Evolutionary conservation across 192 early-diverging fungal genomes (phyloP).

Genomic region (Lobulomyces angularis): DNA sequence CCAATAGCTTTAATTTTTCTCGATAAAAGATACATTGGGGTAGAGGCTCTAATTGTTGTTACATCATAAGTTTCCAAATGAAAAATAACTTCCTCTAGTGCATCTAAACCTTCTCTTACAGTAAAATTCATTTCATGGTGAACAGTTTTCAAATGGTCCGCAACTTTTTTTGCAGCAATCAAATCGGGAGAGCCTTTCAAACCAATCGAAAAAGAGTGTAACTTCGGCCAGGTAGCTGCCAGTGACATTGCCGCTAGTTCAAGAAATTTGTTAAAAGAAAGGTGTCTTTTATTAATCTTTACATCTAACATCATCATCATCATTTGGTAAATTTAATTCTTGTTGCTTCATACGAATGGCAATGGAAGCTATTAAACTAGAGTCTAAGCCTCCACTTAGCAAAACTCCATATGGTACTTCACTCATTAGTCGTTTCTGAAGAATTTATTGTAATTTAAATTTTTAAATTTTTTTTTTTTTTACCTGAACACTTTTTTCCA

Average conservation of each 20-base stretch:
- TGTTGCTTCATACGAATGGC: conserved; percentile 49
- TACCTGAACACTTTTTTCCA: conserved; percentile 65
- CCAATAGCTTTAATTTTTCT: conserved; percentile 97
- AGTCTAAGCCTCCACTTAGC: conserved; percentile 89
- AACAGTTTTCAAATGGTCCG: conserved; percentile 76
- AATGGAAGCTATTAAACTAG: conserved; percentile 87
- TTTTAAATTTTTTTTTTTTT: conserved; percentile 61
- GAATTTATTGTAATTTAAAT: conserved; percentile 66
- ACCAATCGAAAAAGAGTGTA: conserved; percentile 97
- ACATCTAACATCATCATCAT: conserved; percentile 44
- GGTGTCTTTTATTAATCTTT: conserved; percentile 30
- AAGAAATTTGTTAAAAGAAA: conserved; percentile 6
- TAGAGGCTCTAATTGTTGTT: conserved; percentile 92
- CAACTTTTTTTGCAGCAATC: conserved; percentile 75
- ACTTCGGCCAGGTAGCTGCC: conserved; percentile 59
- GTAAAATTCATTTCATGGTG: conserved; percentile 98
- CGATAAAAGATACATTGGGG: conserved; percentile 97
- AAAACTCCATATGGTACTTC: conserved; percentile 98
- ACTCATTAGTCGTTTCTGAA: conserved; percentile 93
- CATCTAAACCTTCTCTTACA: conserved; percentile 89
- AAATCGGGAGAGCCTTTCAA: conserved; percentile 88
- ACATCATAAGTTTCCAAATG: conserved; percentile 99
- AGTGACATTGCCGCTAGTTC: conserved; percentile 40
- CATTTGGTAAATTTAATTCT: conserved; percentile 22
- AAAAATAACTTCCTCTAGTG: conserved; percentile 87